Evolutionary conservation across 495 filamentous ascomycete species (phyloP), one percentile per base, ranked within the genome.

Genomic region (Aspergillus homomorphus): DNA sequence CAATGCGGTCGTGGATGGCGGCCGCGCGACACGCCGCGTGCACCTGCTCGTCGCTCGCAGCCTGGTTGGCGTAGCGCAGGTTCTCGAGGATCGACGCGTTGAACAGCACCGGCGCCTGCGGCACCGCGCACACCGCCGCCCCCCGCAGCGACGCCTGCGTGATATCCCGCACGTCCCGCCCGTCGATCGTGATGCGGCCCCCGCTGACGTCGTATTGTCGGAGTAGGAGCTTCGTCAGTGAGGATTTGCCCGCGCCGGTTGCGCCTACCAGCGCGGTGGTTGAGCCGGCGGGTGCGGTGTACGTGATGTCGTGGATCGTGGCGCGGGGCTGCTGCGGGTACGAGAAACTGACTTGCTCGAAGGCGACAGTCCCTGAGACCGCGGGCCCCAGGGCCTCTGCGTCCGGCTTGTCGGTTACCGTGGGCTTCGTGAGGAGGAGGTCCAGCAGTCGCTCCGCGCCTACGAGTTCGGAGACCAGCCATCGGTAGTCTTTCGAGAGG

Each of bases 231-330:
- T 89, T 87, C 45, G 91, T 73, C 42, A 90, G 85, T 2, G 88
- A 90, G 3, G 88, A 88, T 64, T 92, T 94, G 19, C 89, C 89
- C 22, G 82, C 82, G 20, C 89, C 89, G 3, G 87, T 89, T 60
- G 84, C 81, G 2, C 89, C 90, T n/a, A 92, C 89, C 18, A 92
- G 79, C 8, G 89, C 89, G 14, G 89, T 78, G 8, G 86, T 90
- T 54, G 80, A 77, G 16, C 89, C 89, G 1, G 81, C 70, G 7
- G 73, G 70, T 46, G 79, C 83, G 44, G 55, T 42, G 57, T 61
- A 58, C 19, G 45, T 62, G 38, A 64, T 43, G 1, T 51, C 46
- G 20, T 56, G 26, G 26, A 9, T 14, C 33, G 33, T 38, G 33
- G 33, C 15, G 4, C 2, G 33, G 33, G 33, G n/a, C n/a, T n/a